Evolutionary conservation across 2,329 filamentous ascomycete species (phyloP).

Genomic region (Nannizzia gypsea): DNA sequence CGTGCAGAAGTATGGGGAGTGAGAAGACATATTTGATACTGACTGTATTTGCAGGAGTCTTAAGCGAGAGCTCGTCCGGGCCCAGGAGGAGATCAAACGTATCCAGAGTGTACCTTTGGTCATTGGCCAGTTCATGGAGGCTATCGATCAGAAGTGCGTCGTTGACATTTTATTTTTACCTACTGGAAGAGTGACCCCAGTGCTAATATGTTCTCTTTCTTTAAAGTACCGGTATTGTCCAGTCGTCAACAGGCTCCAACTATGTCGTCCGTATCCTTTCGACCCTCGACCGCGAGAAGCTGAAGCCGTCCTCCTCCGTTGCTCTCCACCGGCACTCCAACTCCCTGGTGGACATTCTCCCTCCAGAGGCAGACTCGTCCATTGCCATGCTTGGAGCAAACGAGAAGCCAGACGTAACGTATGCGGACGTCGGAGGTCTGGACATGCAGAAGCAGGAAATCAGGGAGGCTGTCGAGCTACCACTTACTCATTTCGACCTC

Average conservation of each 20-base stretch:
- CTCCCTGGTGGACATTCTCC: conserved; percentile 93
- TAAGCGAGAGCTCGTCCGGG: conserved; percentile 91
- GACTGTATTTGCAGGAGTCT: conserved; percentile 53
- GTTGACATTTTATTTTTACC: conserved; percentile 9
- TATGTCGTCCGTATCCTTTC: conserved; percentile 98
- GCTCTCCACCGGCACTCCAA: conserved; percentile 97
- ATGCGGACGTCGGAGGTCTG: conserved; percentile 90
- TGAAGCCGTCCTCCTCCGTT: conserved; percentile 96
- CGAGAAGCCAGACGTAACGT: conserved; percentile 97
- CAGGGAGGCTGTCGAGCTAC: conserved; percentile 90
- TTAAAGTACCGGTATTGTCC: conserved; percentile 84
- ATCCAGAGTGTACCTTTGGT: conserved; percentile 97
- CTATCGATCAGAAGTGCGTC: conserved; percentile 92
- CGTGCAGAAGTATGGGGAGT: neutral
- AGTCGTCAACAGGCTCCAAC: conserved; percentile 96
- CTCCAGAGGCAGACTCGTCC: conserved; percentile 95
- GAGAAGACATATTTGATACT: neutral
- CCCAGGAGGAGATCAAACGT: conserved; percentile 98
- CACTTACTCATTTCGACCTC: conserved; percentile 92
- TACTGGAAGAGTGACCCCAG: conserved; percentile 4
- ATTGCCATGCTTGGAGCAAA: conserved; percentile 95
- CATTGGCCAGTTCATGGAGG: conserved; percentile 99
- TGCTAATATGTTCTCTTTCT: neutral
- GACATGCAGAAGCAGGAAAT: conserved; percentile 99
- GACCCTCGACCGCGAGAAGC: conserved; percentile 91